Evolutionary conservation across 331 rosid genomes (phyloP).

Genomic region (Cucumis variabilis): DNA sequence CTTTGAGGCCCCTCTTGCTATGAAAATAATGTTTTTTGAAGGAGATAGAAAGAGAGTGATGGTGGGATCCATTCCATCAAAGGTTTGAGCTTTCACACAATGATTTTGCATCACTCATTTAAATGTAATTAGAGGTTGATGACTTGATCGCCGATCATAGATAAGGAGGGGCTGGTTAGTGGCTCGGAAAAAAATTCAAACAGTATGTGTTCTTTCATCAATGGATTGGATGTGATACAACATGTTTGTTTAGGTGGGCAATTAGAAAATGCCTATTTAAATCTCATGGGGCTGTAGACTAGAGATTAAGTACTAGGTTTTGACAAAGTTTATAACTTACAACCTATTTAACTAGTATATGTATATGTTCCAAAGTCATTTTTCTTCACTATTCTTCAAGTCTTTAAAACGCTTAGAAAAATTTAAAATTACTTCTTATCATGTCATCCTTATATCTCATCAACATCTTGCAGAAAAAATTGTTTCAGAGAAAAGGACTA

Average conservation of each 20-base stretch:
- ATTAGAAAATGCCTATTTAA: no score
- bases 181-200: no score
- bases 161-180: no score
- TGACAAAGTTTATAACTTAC: neutral
- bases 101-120: slow-evolving; percentile 41
- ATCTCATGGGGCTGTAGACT: neutral
- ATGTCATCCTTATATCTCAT: neutral
- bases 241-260: no score
- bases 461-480: slow-evolving; percentile 65
- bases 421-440: neutral
- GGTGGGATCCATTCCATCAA: slow-evolving; percentile 86
- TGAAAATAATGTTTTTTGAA: slow-evolving; percentile 40
- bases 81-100: slow-evolving; percentile 44
- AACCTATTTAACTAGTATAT: neutral
- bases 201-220: no score
- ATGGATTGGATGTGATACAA: no score
- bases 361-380: neutral
- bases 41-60: slow-evolving; percentile 41
- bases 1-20: slow-evolving; percentile 32
- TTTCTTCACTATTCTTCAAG: neutral
- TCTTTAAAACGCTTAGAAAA: neutral
- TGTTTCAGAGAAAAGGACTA: slow-evolving; percentile 52
- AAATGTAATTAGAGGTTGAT: slow-evolving; percentile 15
- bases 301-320: neutral
- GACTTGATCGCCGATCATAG: no score